These are phyloP conservation scores for Rubus parviflorus DNA, from an alignment of 306 rosid genomes.

Conservation along the genomic window DNA sequence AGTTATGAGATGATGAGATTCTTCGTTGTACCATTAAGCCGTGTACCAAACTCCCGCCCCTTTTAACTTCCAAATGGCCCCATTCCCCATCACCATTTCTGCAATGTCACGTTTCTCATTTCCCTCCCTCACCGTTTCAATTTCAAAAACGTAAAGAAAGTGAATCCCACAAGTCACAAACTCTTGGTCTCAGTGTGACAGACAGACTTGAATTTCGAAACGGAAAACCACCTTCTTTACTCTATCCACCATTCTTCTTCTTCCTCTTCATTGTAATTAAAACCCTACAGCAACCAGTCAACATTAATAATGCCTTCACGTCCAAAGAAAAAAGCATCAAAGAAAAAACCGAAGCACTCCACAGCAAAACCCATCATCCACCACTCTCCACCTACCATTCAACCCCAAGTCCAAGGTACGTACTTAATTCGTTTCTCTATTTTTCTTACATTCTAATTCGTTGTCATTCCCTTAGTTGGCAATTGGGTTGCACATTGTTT, in stretches of 20 bases:
- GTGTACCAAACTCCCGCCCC: constrained; percentile 1
- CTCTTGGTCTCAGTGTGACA: background rate
- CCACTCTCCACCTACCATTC: constrained; percentile 43
- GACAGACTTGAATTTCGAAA: background rate
- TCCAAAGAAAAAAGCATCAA: constrained; percentile 28
- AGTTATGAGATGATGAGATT: background rate
- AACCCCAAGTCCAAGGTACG: constrained; percentile 33
- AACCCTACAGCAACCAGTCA: constrained; percentile 44
- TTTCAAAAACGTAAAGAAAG: constrained; percentile 34
- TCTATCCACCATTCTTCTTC: constrained; percentile 41
- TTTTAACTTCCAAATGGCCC: background rate
- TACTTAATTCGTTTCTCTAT: background rate
- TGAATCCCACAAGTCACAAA: background rate
- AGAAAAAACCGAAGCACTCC: constrained; percentile 21
- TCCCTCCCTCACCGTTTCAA: constrained; percentile 60
- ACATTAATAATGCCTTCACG: constrained; percentile 36
- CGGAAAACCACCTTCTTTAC: background rate
- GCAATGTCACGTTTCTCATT: constrained; percentile 16
- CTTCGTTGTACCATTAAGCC: background rate
- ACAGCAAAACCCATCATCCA: constrained; percentile 27
- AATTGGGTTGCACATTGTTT: background rate
- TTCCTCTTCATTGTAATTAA: background rate
- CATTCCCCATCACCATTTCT: background rate
- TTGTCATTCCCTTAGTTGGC: background rate
- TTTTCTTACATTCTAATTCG: background rate